phyloP scores from a whole-genome alignment of 2,329 filamentous ascomycete genomes.

The Lizonia empirigonia region DNA sequence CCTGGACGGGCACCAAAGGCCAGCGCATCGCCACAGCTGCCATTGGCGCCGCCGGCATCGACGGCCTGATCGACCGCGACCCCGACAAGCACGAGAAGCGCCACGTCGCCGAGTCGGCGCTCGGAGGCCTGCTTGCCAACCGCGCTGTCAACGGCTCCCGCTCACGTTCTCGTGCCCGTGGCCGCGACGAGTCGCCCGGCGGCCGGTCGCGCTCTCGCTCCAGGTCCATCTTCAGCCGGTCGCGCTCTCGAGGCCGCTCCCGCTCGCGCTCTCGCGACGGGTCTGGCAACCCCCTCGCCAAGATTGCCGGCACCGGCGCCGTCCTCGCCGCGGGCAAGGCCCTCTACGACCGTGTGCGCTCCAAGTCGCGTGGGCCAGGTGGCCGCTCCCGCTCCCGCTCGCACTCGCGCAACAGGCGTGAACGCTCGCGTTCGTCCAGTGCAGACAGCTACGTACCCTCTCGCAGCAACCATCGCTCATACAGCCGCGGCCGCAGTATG shows the following conservation, averaged over 20 bases:
- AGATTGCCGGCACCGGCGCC: conserved; percentile 56
- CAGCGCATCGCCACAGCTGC: conserved; percentile 91
- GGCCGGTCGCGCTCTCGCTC: conserved; percentile 70
- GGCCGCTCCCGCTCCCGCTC: conserved; percentile 49
- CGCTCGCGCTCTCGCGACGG: conserved; percentile 55
- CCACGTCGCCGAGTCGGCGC: conserved; percentile 82
- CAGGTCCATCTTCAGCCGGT: conserved; percentile 41
- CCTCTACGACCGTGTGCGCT: conserved; percentile 61
- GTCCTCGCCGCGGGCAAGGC: conserved; percentile 58
- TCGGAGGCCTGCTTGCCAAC: conserved; percentile 86
- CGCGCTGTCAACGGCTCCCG: conserved; percentile 80
- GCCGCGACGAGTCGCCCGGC: conserved; percentile 49
- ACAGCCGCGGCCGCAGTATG: conserved; percentile 50
- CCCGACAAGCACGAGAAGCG: conserved; percentile 76
- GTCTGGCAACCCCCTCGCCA: conserved; percentile 55
- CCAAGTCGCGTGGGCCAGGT: conserved; percentile 57
- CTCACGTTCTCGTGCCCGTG: conserved; percentile 60
- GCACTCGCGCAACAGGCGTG: conserved; percentile 54
- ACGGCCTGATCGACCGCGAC: conserved; percentile 72
- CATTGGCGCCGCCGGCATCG: conserved; percentile 81
- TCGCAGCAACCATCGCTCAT: conserved; percentile 50
- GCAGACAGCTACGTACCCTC: conserved; percentile 59
- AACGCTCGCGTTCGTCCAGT: conserved; percentile 53
- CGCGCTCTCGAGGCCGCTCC: conserved; percentile 61
- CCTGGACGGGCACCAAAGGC: conserved; percentile 89